Evolutionary conservation across 345 rosid genomes (phyloP), one percentile per base, ranked within the genome.

Genomic region (Erodium maritimum): DNA sequence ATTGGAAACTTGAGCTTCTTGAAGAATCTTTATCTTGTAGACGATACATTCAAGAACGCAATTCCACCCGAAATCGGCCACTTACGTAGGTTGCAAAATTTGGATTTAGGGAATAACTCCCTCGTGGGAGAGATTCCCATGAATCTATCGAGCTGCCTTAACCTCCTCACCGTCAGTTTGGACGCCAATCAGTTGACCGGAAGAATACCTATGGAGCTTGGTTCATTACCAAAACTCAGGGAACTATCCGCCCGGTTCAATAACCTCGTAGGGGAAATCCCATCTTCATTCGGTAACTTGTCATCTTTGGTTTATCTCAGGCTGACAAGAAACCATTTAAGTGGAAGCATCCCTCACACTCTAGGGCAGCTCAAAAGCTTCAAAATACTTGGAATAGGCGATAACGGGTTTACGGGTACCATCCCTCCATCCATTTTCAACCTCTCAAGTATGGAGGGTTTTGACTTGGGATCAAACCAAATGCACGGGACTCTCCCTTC

Each of bases 1-100:
- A n/a, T n/a, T n/a, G n/a, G n/a, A n/a, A n/a, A n/a, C n/a, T n/a
- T n/a, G n/a, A n/a, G 67, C 70, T 1, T 16, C 58, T 4, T 57
- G 66, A 14, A 4, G 11, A 0, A 1, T 65, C 29, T 73, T 10
- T 58, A 48, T 57, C 50, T 66, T 16, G 62, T 71, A 3, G 64
- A 63, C 19, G 70, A 74, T 62, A 46, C 50, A 17, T 61, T 74
- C 17, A 56, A 68, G 17, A 74, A 74, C 42, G 1, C 57, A 16
- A 20, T 74, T 34, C 78, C 78, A 20, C 19, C 33, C 18, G 59
- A 71, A 37, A 62, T 74, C n/a, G 63, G 60, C 54, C 64, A 70
- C 21, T 19, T 63, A 1, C 51, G 74, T n/a, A 37, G 60, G 9
- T 63, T 74, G 57, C 61, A 60, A 0, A 60, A 37, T 29, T 61